phyloP scores from a whole-genome alignment of 148 eudicot species.

The Cornus controversa region DNA sequence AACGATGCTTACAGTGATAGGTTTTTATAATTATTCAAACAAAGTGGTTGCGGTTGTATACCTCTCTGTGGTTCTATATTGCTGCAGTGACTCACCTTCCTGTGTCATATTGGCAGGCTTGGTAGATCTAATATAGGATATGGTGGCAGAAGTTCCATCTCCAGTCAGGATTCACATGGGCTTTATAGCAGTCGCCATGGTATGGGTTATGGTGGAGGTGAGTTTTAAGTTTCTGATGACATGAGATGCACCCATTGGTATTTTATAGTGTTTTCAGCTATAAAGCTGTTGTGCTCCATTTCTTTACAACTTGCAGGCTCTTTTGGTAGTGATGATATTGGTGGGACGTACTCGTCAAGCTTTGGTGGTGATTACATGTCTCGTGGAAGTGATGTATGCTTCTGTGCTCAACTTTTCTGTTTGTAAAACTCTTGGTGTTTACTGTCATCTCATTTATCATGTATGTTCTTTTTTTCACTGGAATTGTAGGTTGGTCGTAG shows the following conservation, averaged over 20 bases:
- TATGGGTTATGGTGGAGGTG: constrained; percentile 68
- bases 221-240: constrained; percentile 7
- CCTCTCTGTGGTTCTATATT: not conserved
- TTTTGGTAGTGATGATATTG: constrained; percentile 61
- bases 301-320: constrained; percentile 47
- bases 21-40: constrained; percentile 25
- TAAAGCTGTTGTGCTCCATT: not conserved
- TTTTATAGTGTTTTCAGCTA: not conserved
- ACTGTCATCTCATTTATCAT: not conserved
- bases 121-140: constrained; percentile 83
- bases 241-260: not conserved
- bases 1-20: constrained; percentile 81
- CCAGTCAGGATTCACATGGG: constrained; percentile 80
- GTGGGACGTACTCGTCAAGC: constrained; percentile 80
- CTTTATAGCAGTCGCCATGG: constrained; percentile 81
- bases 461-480: not conserved
- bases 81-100: not conserved
- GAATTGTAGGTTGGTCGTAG: constrained; percentile 72
- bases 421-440: not conserved
- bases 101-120: constrained; percentile 34
- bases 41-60: not conserved
- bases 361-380: constrained; percentile 70
- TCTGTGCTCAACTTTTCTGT: not conserved
- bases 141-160: constrained; percentile 64
- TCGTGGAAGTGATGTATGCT: constrained; percentile 84